Percentiles rank a stretch among this genome's conserved stretches.
Evolutionary conservation across 208 protist species (phyloP).

Genomic region (Lotmaria passim): DNA sequence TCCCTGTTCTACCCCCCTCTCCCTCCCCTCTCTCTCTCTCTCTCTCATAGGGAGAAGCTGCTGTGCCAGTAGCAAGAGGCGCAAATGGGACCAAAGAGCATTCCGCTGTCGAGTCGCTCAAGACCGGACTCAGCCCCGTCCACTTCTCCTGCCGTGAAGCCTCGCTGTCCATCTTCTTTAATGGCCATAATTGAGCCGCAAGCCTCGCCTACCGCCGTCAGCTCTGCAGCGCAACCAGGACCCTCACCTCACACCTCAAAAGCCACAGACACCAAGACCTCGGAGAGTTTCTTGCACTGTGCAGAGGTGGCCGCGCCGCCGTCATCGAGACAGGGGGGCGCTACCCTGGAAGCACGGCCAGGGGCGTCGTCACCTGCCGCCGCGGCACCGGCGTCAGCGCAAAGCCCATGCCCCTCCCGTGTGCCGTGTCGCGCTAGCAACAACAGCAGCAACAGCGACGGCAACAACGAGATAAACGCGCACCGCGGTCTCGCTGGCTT

Average conservation of each 20-base stretch:
- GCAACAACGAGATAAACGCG: too few species aligned
- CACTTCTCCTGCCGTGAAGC: too few species aligned
- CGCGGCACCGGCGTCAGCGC: not conserved
- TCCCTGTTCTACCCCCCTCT: too few species aligned
- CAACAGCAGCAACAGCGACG: not conserved
- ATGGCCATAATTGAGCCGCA: too few species aligned
- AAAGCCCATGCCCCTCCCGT: not conserved
- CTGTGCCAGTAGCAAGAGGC: too few species aligned
- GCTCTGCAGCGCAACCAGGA: not conserved
- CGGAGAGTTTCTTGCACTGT: not conserved
- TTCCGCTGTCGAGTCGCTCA: not conserved
- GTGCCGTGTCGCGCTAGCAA: not conserved
- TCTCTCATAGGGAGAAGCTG: too few species aligned
- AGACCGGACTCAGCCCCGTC: not conserved
- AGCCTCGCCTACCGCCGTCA: too few species aligned
- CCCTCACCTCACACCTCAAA: not conserved
- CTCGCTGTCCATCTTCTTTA: too few species aligned
- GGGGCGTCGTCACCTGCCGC: too few species aligned
- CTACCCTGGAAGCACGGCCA: too few species aligned
- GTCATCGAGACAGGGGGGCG: too few species aligned
- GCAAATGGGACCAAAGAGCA: conserved; percentile 1
- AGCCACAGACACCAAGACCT: not conserved
- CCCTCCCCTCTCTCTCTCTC: too few species aligned
- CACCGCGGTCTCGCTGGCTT: not conserved
- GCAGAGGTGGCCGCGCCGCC: not conserved